Evolutionary conservation across 2,329 filamentous ascomycete species (phyloP), one percentile per base, ranked within the genome.

Genomic region (Scytalidium sp.): DNA sequence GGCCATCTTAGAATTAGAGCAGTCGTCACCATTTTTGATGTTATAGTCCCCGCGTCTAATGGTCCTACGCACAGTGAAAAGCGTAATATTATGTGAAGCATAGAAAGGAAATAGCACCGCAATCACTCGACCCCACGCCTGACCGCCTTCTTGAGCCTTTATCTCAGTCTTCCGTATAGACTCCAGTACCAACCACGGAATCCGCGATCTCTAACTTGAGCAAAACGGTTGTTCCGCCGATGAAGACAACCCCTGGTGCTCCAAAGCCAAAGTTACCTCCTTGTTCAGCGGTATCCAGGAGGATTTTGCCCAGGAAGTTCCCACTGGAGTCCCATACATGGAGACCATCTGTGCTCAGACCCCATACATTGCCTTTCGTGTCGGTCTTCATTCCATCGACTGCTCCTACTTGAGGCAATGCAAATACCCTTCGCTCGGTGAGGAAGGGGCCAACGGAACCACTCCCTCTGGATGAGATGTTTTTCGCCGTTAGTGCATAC

Each of bases 381-480:
- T 83, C 79, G 39, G 72, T 71, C 54, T 78, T 76, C 52, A 80
- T 67, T 66, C 84, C 84, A 54, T 87, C 84, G 0, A 83, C 81
- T 2, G 81, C 67, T 2, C 79, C 77, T 2, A 70, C 60, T 43
- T 76, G 71, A 2, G 71, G 68, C 52, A 75, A 83, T 0, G 83
- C 81, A 58, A 87, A 87, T 0, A 75, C 71, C 49, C 61, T 45
- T 27, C 52, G 49, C 41, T 62, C 61, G 6, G 46, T 48, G 3
- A 64, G 43, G 17, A 57, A 61, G 2, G 57, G 57, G 17, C 41
- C 54, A 10, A 47, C 50, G 29, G 45, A 36, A 13, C 45, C 42
- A 5, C 42, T 47, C 21, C 61, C 29, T 41, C 61, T 58, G 19
- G 53, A 63, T 15, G 58, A 57, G 47, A 59, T 60, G 23, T 52